A percentile compares a stretch with the other conserved stretches of the same genome.
Conservation (phyloP, 192 early-diverging fungal species). For the Linderina pennispora region DNA sequence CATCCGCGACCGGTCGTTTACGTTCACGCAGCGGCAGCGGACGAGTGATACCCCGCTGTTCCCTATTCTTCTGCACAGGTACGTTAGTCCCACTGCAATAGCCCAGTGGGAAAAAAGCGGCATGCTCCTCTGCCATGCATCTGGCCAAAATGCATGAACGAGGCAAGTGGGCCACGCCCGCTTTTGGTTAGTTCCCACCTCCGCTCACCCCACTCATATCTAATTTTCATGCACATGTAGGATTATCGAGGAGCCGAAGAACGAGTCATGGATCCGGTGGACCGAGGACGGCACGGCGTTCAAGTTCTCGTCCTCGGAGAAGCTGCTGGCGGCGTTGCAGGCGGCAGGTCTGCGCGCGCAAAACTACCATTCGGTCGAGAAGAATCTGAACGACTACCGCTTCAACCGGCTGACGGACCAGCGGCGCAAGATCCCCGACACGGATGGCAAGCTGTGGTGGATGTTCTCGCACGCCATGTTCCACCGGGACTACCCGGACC, state of each 20-base stretch:
- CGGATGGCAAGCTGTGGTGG: constrained; percentile 41
- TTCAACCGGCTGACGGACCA: constrained; percentile 40
- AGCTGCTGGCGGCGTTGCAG: constrained; percentile 30
- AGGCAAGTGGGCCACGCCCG: too few relatives aligned
- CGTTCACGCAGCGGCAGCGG: constrained; percentile 36
- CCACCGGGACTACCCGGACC: constrained; percentile 31
- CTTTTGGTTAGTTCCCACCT: too few relatives aligned
- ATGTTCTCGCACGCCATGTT: constrained; percentile 45
- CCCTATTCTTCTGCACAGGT: constrained; percentile 38
- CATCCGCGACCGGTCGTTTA: constrained; percentile 40
- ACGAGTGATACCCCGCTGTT: constrained; percentile 46
- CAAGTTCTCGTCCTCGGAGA: constrained; percentile 42
- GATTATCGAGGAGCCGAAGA: constrained; percentile 37
- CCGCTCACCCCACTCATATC: not conserved
- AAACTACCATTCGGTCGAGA: constrained; percentile 45
- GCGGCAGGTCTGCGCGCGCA: constrained; percentile 40
- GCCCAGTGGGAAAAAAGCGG: too few relatives aligned
- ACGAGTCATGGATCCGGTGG: constrained; percentile 45
- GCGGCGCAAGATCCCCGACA: constrained; percentile 36
- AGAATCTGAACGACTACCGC: constrained; percentile 47
- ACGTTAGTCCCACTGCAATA: not conserved
- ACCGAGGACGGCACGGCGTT: constrained; percentile 43
- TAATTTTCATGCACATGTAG: not conserved
- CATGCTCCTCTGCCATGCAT: too few relatives aligned
- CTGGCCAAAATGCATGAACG: too few relatives aligned